phyloP scores from a whole-genome alignment of 345 rosid species.

The Eucalyptus melliodora region DNA sequence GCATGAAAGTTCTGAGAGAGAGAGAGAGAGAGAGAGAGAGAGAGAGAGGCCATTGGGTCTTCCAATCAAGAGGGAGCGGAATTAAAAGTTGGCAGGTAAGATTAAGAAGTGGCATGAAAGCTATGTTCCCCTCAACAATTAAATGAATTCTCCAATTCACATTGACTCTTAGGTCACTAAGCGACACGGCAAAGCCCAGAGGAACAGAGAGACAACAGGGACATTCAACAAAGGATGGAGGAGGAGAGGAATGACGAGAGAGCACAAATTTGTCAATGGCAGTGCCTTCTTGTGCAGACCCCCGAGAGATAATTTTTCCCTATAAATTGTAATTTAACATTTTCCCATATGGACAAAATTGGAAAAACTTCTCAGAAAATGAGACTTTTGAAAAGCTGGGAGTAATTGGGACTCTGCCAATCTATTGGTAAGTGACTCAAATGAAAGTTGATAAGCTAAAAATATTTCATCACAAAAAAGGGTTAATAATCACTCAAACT shows the following conservation, averaged over 20 bases:
- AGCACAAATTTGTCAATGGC: background rate
- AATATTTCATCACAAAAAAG: accelerated
- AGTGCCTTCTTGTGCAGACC: background rate
- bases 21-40: too few relatives aligned
- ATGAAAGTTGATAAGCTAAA: background rate
- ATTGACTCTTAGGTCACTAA: background rate
- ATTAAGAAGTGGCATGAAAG: background rate
- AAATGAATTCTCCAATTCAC: background rate
- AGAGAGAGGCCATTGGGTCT: background rate
- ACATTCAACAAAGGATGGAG: background rate
- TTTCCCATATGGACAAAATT: too few relatives aligned
- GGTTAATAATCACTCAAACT: background rate
- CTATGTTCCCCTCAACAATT: background rate
- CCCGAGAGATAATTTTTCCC: background rate
- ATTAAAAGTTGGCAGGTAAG: too few relatives aligned
- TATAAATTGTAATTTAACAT: background rate
- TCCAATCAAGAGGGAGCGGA: background rate
- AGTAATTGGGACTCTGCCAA: background rate
- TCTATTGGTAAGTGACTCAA: background rate
- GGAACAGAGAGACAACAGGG: background rate
- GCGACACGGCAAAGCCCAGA: background rate
- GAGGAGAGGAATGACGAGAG: background rate
- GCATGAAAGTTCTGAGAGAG: background rate
- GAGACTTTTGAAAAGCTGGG: background rate
- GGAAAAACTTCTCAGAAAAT: too few relatives aligned